These are phyloP conservation scores for Thyridium curvatum DNA, from an alignment of 2,329 filamentous ascomycete genomes.

Conservation along the genomic window DNA sequence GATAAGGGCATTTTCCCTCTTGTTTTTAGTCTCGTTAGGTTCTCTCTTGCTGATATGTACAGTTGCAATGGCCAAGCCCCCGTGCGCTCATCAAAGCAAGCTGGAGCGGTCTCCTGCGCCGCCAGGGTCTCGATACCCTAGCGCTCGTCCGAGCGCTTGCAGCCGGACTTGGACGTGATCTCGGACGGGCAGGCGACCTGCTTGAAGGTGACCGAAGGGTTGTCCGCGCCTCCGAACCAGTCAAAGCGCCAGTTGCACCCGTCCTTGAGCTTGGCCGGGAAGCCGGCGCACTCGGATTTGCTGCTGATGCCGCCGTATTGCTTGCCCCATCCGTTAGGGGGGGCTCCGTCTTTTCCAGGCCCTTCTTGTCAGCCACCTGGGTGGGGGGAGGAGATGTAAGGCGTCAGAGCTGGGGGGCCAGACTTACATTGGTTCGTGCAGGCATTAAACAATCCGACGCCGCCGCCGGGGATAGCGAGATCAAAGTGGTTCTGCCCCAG, in stretches of 20 bases:
- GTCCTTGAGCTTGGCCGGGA: constrained; percentile 45
- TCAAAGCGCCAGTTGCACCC: constrained; percentile 60
- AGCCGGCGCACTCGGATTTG: constrained; percentile 42
- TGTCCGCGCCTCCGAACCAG: constrained; percentile 55
- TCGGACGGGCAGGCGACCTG: constrained; percentile 49
- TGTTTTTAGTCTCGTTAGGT: no score
- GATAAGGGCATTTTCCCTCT: no score
- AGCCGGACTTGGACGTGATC: constrained; percentile 33
- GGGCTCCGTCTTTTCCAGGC: constrained; percentile 31
- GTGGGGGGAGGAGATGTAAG: no score
- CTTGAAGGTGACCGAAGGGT: constrained; percentile 47
- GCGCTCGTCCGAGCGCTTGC: no score
- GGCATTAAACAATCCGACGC: constrained; percentile 47
- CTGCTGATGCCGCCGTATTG: constrained; percentile 52
- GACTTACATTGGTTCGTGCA: constrained; percentile 27
- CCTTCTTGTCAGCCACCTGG: no score
- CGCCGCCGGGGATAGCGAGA: constrained; percentile 44
- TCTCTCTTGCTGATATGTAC: no score
- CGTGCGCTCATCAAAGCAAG: no score
- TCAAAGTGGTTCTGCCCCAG: constrained; percentile 50
- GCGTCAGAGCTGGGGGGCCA: no score
- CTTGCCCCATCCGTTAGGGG: constrained; percentile 45
- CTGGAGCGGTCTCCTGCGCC: no score
- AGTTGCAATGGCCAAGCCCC: no score
- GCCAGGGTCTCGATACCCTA: no score